Evolutionary conservation across 306 rosid species (phyloP).

Genomic region (Quercus gilva): DNA sequence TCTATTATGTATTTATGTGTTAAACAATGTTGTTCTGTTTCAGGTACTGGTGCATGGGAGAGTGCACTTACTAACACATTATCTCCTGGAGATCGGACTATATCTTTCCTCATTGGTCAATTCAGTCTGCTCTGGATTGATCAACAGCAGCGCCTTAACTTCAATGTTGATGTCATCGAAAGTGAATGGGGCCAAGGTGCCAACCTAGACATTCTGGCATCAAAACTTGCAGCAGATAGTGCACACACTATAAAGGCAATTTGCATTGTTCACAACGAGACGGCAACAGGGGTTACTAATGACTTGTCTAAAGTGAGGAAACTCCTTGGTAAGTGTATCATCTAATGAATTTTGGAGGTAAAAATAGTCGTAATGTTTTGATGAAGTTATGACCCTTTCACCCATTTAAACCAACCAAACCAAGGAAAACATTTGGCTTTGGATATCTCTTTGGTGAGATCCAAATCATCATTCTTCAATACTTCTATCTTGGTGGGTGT

Average conservation of each 20-base stretch:
- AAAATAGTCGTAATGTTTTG: background rate
- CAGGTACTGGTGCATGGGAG: constrained; percentile 99
- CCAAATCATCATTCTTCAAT: background rate
- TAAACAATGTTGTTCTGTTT: constrained; percentile 17
- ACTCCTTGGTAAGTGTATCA: constrained; percentile 64
- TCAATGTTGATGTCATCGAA: constrained; percentile 88
- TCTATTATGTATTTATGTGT: background rate
- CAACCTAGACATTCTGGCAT: constrained; percentile 75
- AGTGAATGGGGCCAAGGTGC: constrained; percentile 99
- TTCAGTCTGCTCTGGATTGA: constrained; percentile 99
- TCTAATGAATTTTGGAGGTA: background rate
- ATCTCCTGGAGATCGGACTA: constrained; percentile 89
- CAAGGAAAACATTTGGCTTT: background rate
- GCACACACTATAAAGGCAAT: constrained; percentile 88
- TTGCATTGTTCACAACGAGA: constrained; percentile 97
- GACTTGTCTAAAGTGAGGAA: constrained; percentile 73
- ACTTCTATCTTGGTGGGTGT: background rate
- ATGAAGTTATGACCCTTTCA: background rate
- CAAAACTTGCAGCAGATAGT: constrained; percentile 76
- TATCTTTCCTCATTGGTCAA: constrained; percentile 91
- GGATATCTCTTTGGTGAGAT: background rate
- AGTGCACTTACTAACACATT: constrained; percentile 97
- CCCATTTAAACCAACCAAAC: background rate
- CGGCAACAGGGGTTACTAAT: constrained; percentile 97
- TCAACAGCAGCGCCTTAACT: constrained; percentile 96